Conservation (phyloP, 192 early-diverging fungal species). For the Lobosporangium transversale region DNA sequence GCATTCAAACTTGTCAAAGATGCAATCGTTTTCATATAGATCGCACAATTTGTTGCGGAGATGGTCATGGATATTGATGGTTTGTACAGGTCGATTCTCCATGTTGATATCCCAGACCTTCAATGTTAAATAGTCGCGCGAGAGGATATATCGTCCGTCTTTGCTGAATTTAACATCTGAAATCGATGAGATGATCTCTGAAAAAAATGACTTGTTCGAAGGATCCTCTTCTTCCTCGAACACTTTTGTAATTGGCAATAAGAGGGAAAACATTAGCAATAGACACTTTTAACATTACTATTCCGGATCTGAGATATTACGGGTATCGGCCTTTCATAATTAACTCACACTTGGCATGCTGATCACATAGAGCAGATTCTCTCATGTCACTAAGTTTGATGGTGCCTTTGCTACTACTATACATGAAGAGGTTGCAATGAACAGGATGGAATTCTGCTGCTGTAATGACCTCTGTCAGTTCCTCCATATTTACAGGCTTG, state of each 20-base stretch:
- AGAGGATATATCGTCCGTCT: slow-evolving; percentile 96
- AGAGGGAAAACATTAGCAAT: too few relatives aligned
- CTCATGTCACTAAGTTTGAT: slow-evolving; percentile 99
- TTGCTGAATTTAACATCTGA: slow-evolving; percentile 96
- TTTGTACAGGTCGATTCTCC: slow-evolving; percentile 92
- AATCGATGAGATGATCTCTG: slow-evolving; percentile 98
- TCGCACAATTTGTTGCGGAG: slow-evolving; percentile 96
- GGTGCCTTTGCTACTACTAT: slow-evolving; percentile 98
- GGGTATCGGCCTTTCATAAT: too few relatives aligned
- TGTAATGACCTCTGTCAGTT: slow-evolving; percentile 98
- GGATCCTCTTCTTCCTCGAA: slow-evolving; percentile 97
- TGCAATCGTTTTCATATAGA: slow-evolving; percentile 99
- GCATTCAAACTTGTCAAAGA: slow-evolving; percentile 99
- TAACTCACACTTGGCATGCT: slow-evolving; percentile 84
- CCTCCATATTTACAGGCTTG: slow-evolving; percentile 99
- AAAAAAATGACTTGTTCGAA: slow-evolving; percentile 96
- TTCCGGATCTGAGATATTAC: too few relatives aligned
- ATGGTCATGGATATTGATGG: slow-evolving; percentile 98
- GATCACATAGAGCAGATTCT: slow-evolving; percentile 92
- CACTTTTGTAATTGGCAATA: slow-evolving; percentile 50
- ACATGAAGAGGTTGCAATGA: slow-evolving; percentile 98
- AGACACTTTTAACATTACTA: too few relatives aligned
- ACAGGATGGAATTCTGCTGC: slow-evolving; percentile 96
- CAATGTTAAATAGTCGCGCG: slow-evolving; percentile 96
- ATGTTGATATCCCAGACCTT: slow-evolving; percentile 99